Percentiles rank a stretch among this genome's conserved stretches.
Conservation (phyloP, 441 rosid species). For the Omphalea diandra region DNA sequence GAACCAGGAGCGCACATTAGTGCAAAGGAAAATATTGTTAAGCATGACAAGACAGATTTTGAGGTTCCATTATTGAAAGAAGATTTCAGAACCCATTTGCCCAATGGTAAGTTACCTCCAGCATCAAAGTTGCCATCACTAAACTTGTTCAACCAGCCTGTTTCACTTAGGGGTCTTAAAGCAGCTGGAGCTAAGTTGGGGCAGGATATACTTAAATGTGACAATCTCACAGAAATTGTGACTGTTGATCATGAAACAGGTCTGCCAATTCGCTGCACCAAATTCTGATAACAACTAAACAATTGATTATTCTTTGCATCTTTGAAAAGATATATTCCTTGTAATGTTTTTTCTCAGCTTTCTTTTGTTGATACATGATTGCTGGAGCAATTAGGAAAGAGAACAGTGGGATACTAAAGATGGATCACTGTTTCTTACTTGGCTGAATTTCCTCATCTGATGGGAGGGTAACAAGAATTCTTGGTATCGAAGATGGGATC, state of each 20-base stretch:
- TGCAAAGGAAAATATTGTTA: constrained; percentile 84
- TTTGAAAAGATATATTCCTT: constrained; percentile 6
- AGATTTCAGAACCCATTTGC: constrained; percentile 68
- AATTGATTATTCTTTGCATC: constrained; percentile 20
- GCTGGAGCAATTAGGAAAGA: constrained; percentile 10
- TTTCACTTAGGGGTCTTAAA: constrained; percentile 85
- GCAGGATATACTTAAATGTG: constrained; percentile 79
- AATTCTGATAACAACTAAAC: constrained; percentile 43
- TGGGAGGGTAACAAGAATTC: no score
- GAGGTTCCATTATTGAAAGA: constrained; percentile 81
- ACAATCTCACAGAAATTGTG: constrained; percentile 76
- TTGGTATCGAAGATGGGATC: constrained; percentile 6
- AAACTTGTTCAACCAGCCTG: constrained; percentile 80
- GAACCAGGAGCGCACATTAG: constrained; percentile 97
- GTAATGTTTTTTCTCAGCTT: constrained; percentile 15
- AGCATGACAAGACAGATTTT: constrained; percentile 76
- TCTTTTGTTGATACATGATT: constrained; percentile 17
- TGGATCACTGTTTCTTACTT: background rate
- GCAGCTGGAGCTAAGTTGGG: constrained; percentile 95
- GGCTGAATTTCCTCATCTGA: no score
- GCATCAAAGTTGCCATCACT: constrained; percentile 82
- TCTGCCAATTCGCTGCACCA: constrained; percentile 65
- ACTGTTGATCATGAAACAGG: constrained; percentile 75
- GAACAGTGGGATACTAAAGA: background rate
- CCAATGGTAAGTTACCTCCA: constrained; percentile 70